Evolutionary conservation across 805 yeast genomes (phyloP), one percentile per base, ranked within the genome.

Genomic region (Komagataella mondaviorum): DNA sequence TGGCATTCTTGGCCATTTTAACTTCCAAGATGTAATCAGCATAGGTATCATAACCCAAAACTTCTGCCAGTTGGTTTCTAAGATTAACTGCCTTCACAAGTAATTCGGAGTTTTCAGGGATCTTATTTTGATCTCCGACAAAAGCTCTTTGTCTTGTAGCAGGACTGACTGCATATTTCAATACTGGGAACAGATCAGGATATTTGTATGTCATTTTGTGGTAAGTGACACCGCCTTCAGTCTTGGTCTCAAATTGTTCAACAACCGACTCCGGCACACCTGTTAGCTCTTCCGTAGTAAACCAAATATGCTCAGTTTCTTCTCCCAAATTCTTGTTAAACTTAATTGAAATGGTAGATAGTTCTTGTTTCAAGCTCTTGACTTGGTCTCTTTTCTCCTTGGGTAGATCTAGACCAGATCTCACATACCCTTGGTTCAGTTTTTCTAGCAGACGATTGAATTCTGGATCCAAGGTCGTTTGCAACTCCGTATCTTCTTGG

Each of bases 101-200:
- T 45, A 87, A 64, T 0, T 71, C 76, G 23, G 80, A 83, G 65
- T 88, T 88, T 54, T 75, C 76, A 7, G 82, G 76, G 47, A 75
- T 78, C 59, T 85, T 83, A 62, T 79, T 77, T 63, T 83, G 88
- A 63, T 82, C 83, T 24, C 83, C 88, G 47, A 76, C 59, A 57
- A 72, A 83, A 1, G 88, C 88, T 10, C 64, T 60, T 60, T 77
- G 80, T 67, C 96, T 77, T 2, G 93, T 85, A 18, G 75, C 76
- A 46, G 80, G 73, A 55, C 67, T 67, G 52, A 73, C 71, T 46
- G 95, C 90, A 63, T 80, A 80, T 62, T 85, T 84, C 64, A 85
- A 65, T n/a, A 84, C 83, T 1, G 95, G 95, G 55, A 83, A 69
- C 48, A 83, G 64, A 61, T 87, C 95, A 1, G 95, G 93, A 59